A percentile compares a stretch with the other conserved stretches of the same genome.
These are phyloP conservation scores for Fusarium heterosporum DNA, from an alignment of 2,329 filamentous ascomycete genomes.

Conservation along the genomic window DNA sequence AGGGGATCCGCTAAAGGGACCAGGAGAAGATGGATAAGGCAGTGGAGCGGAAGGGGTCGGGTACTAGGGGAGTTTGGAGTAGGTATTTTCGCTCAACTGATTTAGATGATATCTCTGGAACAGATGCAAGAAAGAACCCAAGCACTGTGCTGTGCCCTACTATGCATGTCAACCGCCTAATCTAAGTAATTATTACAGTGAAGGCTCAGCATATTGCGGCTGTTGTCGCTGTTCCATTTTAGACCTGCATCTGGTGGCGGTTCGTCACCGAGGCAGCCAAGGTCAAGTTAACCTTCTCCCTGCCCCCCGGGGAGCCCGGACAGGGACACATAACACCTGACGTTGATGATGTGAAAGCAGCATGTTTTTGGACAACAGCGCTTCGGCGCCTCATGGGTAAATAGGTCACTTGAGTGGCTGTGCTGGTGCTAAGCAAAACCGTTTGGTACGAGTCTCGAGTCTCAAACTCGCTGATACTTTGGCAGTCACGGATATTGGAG, in stretches of 20 bases:
- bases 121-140: background rate
- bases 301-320: conserved; percentile 25
- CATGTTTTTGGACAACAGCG: background rate
- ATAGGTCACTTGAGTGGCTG: conserved; percentile 17
- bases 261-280: conserved; percentile 17
- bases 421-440: conserved; percentile 14
- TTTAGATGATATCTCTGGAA: background rate
- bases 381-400: background rate
- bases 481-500: background rate
- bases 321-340: conserved; percentile 1
- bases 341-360: conserved; percentile 3
- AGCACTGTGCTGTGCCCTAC: background rate
- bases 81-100: background rate
- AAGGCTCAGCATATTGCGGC: background rate
- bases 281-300: background rate
- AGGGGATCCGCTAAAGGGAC: conserved; percentile 36
- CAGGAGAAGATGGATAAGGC: conserved; percentile 4
- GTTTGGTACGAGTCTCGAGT: background rate
- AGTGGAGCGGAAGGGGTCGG: conserved; percentile 22
- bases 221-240: background rate
- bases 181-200: background rate
- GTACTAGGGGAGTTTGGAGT: background rate
- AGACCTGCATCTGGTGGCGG: conserved; percentile 30
- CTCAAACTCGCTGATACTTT: conserved; percentile 12
- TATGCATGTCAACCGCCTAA: too few relatives aligned